These are phyloP conservation scores for Calonectria pseudoturangicola DNA, from an alignment of 2,329 filamentous ascomycete genomes.

Conservation along the genomic window DNA sequence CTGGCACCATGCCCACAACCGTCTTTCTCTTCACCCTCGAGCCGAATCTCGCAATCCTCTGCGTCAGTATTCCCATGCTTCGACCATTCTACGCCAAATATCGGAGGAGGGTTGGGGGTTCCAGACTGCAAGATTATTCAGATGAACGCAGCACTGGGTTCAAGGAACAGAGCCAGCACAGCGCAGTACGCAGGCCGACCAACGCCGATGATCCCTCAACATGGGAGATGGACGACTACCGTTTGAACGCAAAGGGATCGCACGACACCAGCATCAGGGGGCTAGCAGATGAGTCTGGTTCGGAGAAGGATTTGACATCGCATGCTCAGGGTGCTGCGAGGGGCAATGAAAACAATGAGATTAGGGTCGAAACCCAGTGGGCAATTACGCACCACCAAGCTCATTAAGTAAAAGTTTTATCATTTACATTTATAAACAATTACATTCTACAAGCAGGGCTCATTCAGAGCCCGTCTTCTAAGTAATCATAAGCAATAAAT, in stretches of 20 bases:
- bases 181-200: slow-evolving; percentile 18
- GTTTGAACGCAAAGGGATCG: slow-evolving; percentile 39
- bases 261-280: slow-evolving; percentile 40
- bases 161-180: slow-evolving; percentile 45
- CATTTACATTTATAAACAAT: slow-evolving; percentile 10
- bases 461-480: not conserved
- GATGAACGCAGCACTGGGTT: slow-evolving; percentile 47
- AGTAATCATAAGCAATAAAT: slow-evolving; percentile 13
- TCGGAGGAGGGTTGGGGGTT: slow-evolving; percentile 57
- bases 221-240: slow-evolving; percentile 54
- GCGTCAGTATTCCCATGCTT: slow-evolving; percentile 65
- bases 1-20: slow-evolving; percentile 63
- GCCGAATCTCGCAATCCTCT: slow-evolving; percentile 63
- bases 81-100: slow-evolving; percentile 60
- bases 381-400: slow-evolving; percentile 44
- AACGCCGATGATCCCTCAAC: slow-evolving; percentile 42
- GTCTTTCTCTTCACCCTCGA: slow-evolving; percentile 64
- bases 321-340: slow-evolving; percentile 4
- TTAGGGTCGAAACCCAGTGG: slow-evolving; percentile 52
- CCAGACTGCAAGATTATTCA: slow-evolving; percentile 54
- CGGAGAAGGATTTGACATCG: slow-evolving; percentile 52
- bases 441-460: not conserved
- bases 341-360: slow-evolving; percentile 38
- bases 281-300: slow-evolving; percentile 48
- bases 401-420: slow-evolving; percentile 3